Conservation (phyloP, 2,329 filamentous ascomycete species). For the Tolypocladium pustulatum region DNA sequence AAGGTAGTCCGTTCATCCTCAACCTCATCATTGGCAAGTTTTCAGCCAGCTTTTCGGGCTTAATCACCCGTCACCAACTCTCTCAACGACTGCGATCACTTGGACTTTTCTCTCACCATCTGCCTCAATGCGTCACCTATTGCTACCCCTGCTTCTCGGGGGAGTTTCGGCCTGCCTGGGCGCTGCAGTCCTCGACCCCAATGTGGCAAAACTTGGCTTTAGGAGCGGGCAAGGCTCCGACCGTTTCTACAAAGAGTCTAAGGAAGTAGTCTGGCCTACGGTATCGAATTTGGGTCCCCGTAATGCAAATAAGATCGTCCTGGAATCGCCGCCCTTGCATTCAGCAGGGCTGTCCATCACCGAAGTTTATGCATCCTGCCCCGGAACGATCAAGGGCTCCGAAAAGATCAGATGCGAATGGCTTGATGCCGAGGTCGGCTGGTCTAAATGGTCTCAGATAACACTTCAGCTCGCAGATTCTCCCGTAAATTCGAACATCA, state of each 20-base stretch:
- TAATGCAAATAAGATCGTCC: not conserved
- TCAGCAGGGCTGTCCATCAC: not conserved
- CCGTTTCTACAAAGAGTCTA: not conserved
- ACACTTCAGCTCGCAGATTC: not conserved
- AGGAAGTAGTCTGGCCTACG: not conserved
- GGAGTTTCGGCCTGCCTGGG: not conserved
- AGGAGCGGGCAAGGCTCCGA: not conserved
- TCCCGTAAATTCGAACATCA: not conserved
- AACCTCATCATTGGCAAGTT: not conserved
- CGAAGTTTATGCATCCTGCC: not conserved
- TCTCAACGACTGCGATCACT: not conserved
- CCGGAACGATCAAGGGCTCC: not conserved
- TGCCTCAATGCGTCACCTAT: not conserved
- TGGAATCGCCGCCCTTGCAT: not conserved
- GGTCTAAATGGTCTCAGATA: not conserved
- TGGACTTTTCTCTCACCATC: not conserved
- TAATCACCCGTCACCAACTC: not conserved
- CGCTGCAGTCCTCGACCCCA: not conserved
- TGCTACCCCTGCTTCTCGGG: not conserved
- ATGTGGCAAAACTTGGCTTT: not conserved
- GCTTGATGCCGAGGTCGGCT: not conserved
- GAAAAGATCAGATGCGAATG: not conserved
- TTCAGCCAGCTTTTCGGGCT: not conserved
- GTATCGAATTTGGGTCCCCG: not conserved
- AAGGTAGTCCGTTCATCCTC: not conserved